Conservation (phyloP, 2,329 filamentous ascomycete species). For the Venturia nashicola region DNA sequence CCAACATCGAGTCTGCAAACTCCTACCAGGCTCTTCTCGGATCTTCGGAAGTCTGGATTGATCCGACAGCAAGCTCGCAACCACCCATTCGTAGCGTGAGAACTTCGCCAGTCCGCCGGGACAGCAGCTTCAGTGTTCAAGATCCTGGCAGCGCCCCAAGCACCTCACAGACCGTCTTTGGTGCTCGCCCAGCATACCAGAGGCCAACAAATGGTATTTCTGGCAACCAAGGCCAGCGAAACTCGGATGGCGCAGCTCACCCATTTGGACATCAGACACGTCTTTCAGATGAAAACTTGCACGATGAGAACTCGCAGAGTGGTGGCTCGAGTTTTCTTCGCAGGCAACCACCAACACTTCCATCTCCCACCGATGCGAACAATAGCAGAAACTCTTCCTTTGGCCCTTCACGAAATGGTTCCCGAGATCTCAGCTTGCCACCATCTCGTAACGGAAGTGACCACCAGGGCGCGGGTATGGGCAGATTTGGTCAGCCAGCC, state of each 20-base stretch:
- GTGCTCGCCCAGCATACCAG: not conserved
- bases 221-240: not conserved
- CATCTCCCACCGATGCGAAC: conserved; percentile 31
- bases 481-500: not conserved
- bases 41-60: not conserved
- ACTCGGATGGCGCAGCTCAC: conserved; percentile 13
- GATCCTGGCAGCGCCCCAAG: conserved; percentile 14
- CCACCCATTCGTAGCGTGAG: conserved; percentile 13
- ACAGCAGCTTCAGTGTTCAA: conserved; percentile 19
- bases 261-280: conserved; percentile 23
- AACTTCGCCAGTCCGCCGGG: conserved; percentile 24
- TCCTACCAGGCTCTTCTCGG: not conserved
- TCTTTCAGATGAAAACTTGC: conserved; percentile 18
- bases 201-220: not conserved
- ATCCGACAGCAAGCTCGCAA: not conserved
- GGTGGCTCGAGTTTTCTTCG: conserved; percentile 17
- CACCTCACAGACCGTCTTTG: not conserved
- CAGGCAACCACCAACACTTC: conserved; percentile 14
- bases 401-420: conserved; percentile 30
- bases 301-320: conserved; percentile 19
- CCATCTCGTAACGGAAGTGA: conserved; percentile 41
- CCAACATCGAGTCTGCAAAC: conserved; percentile 1
- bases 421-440: conserved; percentile 44
- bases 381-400: conserved; percentile 32
- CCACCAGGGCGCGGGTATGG: conserved; percentile 18